Base-by-base conservation (phyloP, 306 rosid genomes). In the Dryas octopetala region DNA sequence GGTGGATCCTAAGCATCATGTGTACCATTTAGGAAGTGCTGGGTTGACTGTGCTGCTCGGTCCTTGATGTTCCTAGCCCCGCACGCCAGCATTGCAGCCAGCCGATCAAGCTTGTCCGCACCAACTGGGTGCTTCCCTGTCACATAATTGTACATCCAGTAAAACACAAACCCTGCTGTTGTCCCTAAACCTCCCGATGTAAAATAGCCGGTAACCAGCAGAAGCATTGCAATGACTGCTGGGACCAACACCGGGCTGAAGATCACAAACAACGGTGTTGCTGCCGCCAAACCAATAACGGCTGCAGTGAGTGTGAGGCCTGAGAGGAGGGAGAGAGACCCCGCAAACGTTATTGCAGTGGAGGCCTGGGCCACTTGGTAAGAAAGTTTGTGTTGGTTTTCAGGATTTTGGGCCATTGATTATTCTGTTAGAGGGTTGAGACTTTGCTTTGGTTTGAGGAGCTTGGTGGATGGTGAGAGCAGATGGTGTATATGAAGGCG, bases 181-280 rank as follows among this genome's bases (percentile, higher is more conserved):
- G 12, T 41, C 13, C 47, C 60, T 5, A 68, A 38, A 4, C 45
- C 45, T 7, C 46, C 19, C 0, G 60, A 68, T 7, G 59, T 13
- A 15, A 68, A 4, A 15, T 50, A 32, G n/a, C 73, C 60, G 7
- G 60, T 7, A 12, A 52, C 10, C 17, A 68, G 43, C 13, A 68
- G n/a, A 49, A 68, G 13, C 45, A 51, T 38, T 11, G 44, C 40
- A 15, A 68, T 15, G 11, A 13, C 45, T 6, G 73, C 73, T 6
- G 60, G 60, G 40, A 68, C 60, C 41, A 68, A 14, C 19, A 68
- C 73, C 9, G 73, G 60, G 60, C 73, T 68, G 60, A 68, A 68
- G 57, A 68, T 32, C 43, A 68, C 73, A n/a, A 68, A 45, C 46
- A 68, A 14, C 11, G 60, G 73, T 51, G 73, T 68, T 1, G 15